Conservation (phyloP, 78 protist genomes). For the Pelomyxa schiedti region DNA sequence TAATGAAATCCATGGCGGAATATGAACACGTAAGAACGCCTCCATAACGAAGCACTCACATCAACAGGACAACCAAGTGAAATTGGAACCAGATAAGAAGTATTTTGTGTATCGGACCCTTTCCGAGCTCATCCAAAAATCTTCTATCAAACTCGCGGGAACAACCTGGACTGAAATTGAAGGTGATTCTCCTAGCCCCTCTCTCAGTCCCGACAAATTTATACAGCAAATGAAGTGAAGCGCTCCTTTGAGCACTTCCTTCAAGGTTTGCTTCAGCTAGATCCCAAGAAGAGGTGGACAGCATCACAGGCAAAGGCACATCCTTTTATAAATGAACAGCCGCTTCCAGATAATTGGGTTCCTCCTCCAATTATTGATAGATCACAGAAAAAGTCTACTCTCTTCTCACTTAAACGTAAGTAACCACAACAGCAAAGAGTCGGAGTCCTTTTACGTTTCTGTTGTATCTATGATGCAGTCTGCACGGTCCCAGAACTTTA, state of each 20-base stretch:
- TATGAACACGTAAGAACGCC: too few species aligned
- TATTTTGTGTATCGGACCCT: constrained; percentile 40
- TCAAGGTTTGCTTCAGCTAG: constrained; percentile 40
- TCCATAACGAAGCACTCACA: too few species aligned
- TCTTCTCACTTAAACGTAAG: too few species aligned
- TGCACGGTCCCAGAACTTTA: too few species aligned
- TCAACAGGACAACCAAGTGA: constrained; percentile 24
- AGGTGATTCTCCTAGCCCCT: background rate
- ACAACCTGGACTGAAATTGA: too few species aligned
- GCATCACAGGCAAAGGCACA: constrained; percentile 52
- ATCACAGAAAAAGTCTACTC: too few species aligned
- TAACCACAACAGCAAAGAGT: too few species aligned
- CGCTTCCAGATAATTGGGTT: too few species aligned
- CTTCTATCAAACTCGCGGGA: constrained; percentile 5
- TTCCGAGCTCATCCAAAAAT: constrained; percentile 42
- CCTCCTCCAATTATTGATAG: too few species aligned
- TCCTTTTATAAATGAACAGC: too few species aligned
- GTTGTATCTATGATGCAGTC: too few species aligned
- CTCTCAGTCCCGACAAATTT: background rate
- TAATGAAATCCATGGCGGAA: constrained; percentile 29
- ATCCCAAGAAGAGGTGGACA: constrained; percentile 66
- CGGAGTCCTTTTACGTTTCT: too few species aligned
- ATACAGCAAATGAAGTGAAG: background rate
- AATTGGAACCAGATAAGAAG: constrained; percentile 32
- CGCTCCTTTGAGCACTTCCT: constrained; percentile 32